Conservation (phyloP, 1,284 basidiomycete genomes). For the Gymnopus androsaceus region DNA sequence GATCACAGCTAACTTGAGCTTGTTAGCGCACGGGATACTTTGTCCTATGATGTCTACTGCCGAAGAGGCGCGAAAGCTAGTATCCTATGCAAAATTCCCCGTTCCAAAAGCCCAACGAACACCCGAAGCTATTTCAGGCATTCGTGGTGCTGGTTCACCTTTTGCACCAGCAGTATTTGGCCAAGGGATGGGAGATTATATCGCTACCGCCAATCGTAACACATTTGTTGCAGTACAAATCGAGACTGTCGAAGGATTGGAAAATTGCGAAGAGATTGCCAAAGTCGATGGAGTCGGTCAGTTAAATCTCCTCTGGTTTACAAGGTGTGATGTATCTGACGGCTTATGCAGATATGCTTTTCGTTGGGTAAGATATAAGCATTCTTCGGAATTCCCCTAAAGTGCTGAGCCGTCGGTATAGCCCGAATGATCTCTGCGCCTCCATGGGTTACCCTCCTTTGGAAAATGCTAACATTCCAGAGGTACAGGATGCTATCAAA, state of each 20-base stretch:
- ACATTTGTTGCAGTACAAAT: slow-evolving; percentile 22
- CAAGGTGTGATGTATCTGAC: background rate
- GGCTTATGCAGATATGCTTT: slow-evolving; percentile 19
- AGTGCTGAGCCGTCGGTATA: background rate
- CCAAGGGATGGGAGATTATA: slow-evolving; percentile 22
- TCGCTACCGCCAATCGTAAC: slow-evolving; percentile 22
- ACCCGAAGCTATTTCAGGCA: slow-evolving; percentile 21
- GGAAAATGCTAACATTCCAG: slow-evolving; percentile 20
- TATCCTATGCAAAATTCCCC: slow-evolving; percentile 25
- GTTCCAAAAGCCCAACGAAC: slow-evolving; percentile 11
- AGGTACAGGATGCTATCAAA: slow-evolving; percentile 23
- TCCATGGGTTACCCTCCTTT: slow-evolving; percentile 21
- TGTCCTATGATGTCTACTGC: slow-evolving; percentile 25
- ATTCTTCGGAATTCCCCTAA: background rate
- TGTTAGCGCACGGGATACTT: slow-evolving; percentile 22
- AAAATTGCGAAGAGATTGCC: slow-evolving; percentile 23
- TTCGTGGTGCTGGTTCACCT: slow-evolving; percentile 30
- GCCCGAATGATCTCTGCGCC: slow-evolving; percentile 21
- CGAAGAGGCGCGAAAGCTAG: slow-evolving; percentile 21
- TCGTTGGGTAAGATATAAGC: slow-evolving; percentile 18
- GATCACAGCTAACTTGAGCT: background rate
- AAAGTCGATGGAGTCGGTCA: slow-evolving; percentile 22
- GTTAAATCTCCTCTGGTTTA: background rate
- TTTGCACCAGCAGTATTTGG: slow-evolving; percentile 31
- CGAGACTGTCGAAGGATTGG: slow-evolving; percentile 18